Base-by-base conservation (phyloP, 345 rosid species). In the Sonneratia alba region DNA sequence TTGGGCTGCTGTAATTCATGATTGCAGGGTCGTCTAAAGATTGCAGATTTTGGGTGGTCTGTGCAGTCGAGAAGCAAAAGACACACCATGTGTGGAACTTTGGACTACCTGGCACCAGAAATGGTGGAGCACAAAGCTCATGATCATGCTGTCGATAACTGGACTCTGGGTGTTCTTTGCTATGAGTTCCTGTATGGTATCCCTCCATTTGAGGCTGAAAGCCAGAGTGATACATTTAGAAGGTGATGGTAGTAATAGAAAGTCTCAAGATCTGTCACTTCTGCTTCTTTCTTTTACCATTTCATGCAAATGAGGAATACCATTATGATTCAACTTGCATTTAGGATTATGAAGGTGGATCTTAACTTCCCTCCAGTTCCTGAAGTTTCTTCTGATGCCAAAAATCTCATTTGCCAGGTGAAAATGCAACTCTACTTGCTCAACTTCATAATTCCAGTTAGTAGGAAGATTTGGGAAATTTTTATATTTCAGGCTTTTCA, bases 11-110 rank as follows among this genome's bases (percentile, higher is more conserved):
- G n/a, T 66, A 36, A 38, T 13, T 65, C 19, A 45, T 47, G 27
- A 61, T 40, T 73, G 73, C 73, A 96, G 96, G 99, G 99, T 36
- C 87, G 92, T 55, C 73, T 92, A 78, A 92, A 89, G 83, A 96
- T 96, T 74, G 99, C 94, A 0, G 99, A 92, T 69, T 96, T 96
- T 74, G 97, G 99, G 37, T 91, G 98, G 99, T 91, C 98, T 13
- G 97, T 96, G n/a, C 99, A 96, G 80, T 92, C 99, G 27, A 85
- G 79, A 79, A 80, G 81, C 84, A 96, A 91, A 84, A 89, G 99
- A 65, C 88, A 75, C 79, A 96, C 98, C 15, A 88, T 92, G 98
- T 96, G 99, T 76, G 99, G 99, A 61, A 92, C 99, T 7, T 76
- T 96, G 75, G 99, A 96, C 73, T 92, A 96, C 70, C 83, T 96